Percentiles rank a stretch among this genome's conserved stretches.
These are phyloP conservation scores for Phialophora macrospora DNA, from an alignment of 2,329 filamentous ascomycete species.

Conservation along the genomic window DNA sequence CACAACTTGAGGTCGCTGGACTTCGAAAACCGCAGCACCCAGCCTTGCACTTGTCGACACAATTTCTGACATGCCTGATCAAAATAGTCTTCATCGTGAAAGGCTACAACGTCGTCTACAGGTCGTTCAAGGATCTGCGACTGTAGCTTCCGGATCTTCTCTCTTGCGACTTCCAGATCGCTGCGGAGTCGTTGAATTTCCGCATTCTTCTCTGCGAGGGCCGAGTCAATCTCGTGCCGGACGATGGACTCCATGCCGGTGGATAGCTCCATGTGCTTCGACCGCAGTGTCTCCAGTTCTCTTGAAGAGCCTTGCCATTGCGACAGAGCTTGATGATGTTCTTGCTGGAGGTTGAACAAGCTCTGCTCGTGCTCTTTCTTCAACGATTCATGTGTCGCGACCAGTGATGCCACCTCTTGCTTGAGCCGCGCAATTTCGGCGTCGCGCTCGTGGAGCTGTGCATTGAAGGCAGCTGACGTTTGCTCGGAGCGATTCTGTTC, in stretches of 20 bases:
- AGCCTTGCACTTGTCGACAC: slow-evolving; percentile 94
- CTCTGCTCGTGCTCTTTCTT: slow-evolving; percentile 75
- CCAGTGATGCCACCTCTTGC: slow-evolving; percentile 78
- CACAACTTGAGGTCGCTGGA: slow-evolving; percentile 92
- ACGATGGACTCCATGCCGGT: slow-evolving; percentile 67
- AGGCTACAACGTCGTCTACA: slow-evolving; percentile 73
- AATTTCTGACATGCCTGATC: slow-evolving; percentile 91
- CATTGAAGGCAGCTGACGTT: slow-evolving; percentile 61
- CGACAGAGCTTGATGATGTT: slow-evolving; percentile 62
- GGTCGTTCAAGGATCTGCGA: slow-evolving; percentile 57
- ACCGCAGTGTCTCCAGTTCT: slow-evolving; percentile 71
- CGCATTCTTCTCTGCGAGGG: slow-evolving; percentile 78
- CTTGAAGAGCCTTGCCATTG: slow-evolving; percentile 65
- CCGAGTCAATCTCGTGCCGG: slow-evolving; percentile 64
- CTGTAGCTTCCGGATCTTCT: slow-evolving; percentile 65
- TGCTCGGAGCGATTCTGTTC: slow-evolving; percentile 60
- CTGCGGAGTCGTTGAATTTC: slow-evolving; percentile 79
- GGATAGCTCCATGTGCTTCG: slow-evolving; percentile 66
- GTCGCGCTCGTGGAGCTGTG: slow-evolving; percentile 78
- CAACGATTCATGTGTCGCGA: slow-evolving; percentile 81
- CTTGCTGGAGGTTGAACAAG: slow-evolving; percentile 68
- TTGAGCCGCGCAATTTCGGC: slow-evolving; percentile 82
- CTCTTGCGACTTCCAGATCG: slow-evolving; percentile 74
- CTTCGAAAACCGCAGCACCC: slow-evolving; percentile 97
- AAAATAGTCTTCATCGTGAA: slow-evolving; percentile 92